phyloP scores from a whole-genome alignment of 345 rosid species.

The Heritiera littoralis region DNA sequence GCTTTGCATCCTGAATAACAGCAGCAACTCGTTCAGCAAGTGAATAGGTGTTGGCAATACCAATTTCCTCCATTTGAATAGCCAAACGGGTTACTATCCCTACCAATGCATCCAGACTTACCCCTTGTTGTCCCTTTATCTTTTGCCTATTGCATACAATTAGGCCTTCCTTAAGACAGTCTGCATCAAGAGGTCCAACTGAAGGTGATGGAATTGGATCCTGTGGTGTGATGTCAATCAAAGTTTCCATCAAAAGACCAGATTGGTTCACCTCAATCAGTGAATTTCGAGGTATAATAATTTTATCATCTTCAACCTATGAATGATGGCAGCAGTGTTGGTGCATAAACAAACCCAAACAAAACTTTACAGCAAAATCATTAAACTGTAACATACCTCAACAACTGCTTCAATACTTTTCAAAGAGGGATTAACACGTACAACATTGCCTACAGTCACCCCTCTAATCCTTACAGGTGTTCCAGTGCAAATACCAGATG shows the following conservation, averaged over 20 bases:
- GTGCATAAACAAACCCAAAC: conserved; percentile 15
- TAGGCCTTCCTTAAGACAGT: conserved; percentile 80
- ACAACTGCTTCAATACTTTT: conserved; percentile 86
- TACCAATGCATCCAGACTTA: conserved; percentile 88
- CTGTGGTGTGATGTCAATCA: conserved; percentile 88
- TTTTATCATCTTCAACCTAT: conserved; percentile 96
- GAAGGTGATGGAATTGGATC: conserved; percentile 87
- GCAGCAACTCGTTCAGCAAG: conserved; percentile 78
- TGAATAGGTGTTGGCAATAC: conserved; percentile 62
- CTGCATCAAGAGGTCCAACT: conserved; percentile 74
- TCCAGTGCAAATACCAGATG: conserved; percentile 86
- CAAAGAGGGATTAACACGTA: conserved; percentile 88
- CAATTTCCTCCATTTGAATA: conserved; percentile 79
- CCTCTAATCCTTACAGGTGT: conserved; percentile 98
- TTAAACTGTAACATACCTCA: conserved; percentile 56
- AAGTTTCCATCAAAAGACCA: conserved; percentile 95
- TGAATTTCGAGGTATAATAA: conserved; percentile 84
- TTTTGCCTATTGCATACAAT: conserved; percentile 90
- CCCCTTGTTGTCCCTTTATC: conserved; percentile 86
- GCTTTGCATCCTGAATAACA: conserved; percentile 87
- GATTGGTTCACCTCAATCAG: conserved; percentile 95
- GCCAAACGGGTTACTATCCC: conserved; percentile 91
- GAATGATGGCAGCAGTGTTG: conserved; percentile 6
- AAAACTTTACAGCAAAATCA: conserved; percentile 20
- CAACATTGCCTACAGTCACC: conserved; percentile 84